These are phyloP conservation scores for Chaetomium olivaceum DNA, from an alignment of 2,329 filamentous ascomycete species.

Conservation along the genomic window DNA sequence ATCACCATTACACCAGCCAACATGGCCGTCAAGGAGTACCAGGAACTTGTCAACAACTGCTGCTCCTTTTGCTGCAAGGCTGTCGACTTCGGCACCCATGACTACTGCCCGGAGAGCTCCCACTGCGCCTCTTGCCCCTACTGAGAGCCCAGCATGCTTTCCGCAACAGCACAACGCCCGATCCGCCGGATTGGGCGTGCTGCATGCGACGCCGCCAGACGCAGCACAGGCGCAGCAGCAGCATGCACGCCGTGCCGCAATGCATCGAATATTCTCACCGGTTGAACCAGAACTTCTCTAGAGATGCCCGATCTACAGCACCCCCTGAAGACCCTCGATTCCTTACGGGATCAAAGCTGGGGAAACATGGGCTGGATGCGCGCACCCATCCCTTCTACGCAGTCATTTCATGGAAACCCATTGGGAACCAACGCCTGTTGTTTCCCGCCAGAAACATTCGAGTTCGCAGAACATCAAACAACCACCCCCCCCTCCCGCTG, in stretches of 20 bases:
- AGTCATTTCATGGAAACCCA: not conserved
- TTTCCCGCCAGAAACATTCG: not conserved
- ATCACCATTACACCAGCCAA: conserved; percentile 25
- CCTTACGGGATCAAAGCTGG: not conserved
- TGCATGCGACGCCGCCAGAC: conserved; percentile 28
- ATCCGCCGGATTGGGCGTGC: conserved; percentile 34
- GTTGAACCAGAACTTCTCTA: conserved; percentile 17
- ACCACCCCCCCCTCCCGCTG: not conserved
- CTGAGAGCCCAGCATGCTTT: conserved; percentile 36
- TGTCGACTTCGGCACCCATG: conserved; percentile 52
- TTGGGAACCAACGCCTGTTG: not conserved
- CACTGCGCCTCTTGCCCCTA: conserved; percentile 48
- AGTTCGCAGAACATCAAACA: not conserved
- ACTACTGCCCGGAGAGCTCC: conserved; percentile 47
- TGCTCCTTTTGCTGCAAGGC: conserved; percentile 55
- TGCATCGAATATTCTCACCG: conserved; percentile 27
- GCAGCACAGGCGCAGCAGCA: conserved; percentile 11
- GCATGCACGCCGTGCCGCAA: conserved; percentile 29
- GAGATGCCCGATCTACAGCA: conserved; percentile 27
- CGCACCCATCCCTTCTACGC: not conserved
- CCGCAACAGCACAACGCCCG: conserved; percentile 16
- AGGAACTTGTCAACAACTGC: conserved; percentile 51
- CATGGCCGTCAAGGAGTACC: conserved; percentile 48
- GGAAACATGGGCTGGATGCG: not conserved
- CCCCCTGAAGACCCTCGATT: conserved; percentile 11